Conservation (phyloP, 208 protist genomes). For the Leishmania braziliensis region DNA sequence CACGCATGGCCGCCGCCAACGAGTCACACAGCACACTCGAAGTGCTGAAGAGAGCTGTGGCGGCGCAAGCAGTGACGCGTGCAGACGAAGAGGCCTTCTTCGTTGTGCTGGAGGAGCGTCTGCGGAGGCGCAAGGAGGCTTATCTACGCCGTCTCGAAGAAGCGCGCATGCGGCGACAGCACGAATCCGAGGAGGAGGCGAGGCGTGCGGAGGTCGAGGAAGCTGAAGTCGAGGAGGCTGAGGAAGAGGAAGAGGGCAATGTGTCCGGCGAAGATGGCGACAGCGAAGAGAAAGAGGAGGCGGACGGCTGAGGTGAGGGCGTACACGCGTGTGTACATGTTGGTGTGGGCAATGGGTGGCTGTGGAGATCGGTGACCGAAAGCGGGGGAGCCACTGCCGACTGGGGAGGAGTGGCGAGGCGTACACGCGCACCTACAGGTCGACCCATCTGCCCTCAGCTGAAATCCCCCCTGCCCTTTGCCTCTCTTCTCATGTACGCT, state of each 20-base stretch:
- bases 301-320: neutral
- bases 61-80: slow-evolving; percentile 8
- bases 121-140: slow-evolving; percentile 45
- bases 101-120: slow-evolving; percentile 35
- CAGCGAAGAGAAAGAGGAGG: slow-evolving; percentile 8
- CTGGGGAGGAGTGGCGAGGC: neutral
- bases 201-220: slow-evolving; percentile 16
- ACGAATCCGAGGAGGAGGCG: slow-evolving; percentile 38
- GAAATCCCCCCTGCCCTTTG: neutral
- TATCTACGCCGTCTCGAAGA: slow-evolving; percentile 44
- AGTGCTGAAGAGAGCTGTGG: slow-evolving; percentile 35
- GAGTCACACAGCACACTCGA: slow-evolving; percentile 44
- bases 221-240: slow-evolving; percentile 19
- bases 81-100: slow-evolving; percentile 18
- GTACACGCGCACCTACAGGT: neutral
- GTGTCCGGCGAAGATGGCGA: slow-evolving; percentile 10
- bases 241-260: slow-evolving; percentile 12
- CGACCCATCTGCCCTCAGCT: neutral
- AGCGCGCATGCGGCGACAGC: slow-evolving; percentile 39
- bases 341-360: too few relatives aligned
- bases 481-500: neutral
- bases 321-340: neutral
- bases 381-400: neutral
- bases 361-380: neutral
- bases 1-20: slow-evolving; percentile 51